These are phyloP conservation scores for Leccinum subspadiceum DNA, from an alignment of 1,284 basidiomycete genomes.

Conservation along the genomic window DNA sequence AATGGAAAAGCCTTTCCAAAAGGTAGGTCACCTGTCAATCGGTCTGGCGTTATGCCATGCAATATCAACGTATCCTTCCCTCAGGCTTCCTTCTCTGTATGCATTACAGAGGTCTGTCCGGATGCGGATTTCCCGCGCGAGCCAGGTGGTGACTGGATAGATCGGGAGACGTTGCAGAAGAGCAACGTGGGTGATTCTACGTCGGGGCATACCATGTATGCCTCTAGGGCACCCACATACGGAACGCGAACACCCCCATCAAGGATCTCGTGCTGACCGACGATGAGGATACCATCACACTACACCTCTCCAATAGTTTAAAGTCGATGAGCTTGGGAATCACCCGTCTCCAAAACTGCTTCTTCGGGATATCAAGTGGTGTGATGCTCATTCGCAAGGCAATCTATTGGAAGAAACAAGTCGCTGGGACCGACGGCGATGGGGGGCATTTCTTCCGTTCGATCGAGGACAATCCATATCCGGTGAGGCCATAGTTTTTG, in stretches of 20 bases:
- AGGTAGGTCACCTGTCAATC: constrained; percentile 35
- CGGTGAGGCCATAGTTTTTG: constrained; percentile 34
- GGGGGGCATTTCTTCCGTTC: neutral
- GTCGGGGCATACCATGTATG: constrained; percentile 12
- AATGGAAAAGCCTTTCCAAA: constrained; percentile 65
- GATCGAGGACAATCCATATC: constrained; percentile 34
- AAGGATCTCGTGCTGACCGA: constrained; percentile 35
- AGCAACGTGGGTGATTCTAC: constrained; percentile 22
- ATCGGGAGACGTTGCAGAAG: constrained; percentile 39
- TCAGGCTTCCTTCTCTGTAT: neutral
- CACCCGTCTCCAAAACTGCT: constrained; percentile 43
- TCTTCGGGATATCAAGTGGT: constrained; percentile 73
- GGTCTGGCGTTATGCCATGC: neutral
- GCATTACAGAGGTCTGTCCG: constrained; percentile 43
- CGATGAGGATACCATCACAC: constrained; percentile 32
- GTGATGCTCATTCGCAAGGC: constrained; percentile 64
- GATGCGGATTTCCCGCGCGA: constrained; percentile 48
- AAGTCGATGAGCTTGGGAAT: constrained; percentile 23
- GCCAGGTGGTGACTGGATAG: constrained; percentile 36
- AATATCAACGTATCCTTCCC: neutral
- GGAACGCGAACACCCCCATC: neutral
- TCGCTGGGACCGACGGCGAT: constrained; percentile 35
- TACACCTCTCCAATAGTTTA: constrained; percentile 26
- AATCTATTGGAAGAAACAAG: constrained; percentile 63
- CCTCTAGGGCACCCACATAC: constrained; percentile 3